These are phyloP conservation scores for Podosphaera fusca DNA, from an alignment of 2,329 filamentous ascomycete genomes.

Conservation along the genomic window DNA sequence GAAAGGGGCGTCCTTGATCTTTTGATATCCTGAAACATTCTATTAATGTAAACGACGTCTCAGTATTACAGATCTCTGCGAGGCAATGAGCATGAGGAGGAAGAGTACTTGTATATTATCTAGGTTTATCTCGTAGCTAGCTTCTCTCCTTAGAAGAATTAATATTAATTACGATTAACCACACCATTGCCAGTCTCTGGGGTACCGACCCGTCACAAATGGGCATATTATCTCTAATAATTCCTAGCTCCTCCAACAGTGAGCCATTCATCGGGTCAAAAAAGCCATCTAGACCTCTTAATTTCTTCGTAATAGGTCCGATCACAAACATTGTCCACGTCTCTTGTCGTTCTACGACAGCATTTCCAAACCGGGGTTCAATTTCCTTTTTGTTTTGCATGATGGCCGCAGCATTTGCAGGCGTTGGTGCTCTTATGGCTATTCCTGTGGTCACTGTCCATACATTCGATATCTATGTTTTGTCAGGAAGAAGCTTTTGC, in stretches of 20 bases:
- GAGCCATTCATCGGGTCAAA: not conserved
- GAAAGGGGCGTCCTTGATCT: no score
- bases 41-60: no score
- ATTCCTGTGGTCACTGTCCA: not conserved
- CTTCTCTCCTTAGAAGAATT: no score
- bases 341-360: not conserved
- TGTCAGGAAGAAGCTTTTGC: not conserved
- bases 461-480: not conserved
- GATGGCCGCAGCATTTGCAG: not conserved
- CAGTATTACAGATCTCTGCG: no score
- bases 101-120: no score
- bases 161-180: no score
- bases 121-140: no score
- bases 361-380: not conserved
- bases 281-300: not conserved
- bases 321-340: not conserved
- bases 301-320: not conserved
- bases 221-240: not conserved
- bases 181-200: no score
- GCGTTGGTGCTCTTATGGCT: not conserved
- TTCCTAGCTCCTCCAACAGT: not conserved
- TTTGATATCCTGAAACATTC: no score
- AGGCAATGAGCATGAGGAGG: no score
- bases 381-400: not conserved
- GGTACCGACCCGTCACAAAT: no score